Evolutionary conservation across 306 rosid species (phyloP), one percentile per base, ranked within the genome.

Genomic region (Ziziphus jujuba): DNA sequence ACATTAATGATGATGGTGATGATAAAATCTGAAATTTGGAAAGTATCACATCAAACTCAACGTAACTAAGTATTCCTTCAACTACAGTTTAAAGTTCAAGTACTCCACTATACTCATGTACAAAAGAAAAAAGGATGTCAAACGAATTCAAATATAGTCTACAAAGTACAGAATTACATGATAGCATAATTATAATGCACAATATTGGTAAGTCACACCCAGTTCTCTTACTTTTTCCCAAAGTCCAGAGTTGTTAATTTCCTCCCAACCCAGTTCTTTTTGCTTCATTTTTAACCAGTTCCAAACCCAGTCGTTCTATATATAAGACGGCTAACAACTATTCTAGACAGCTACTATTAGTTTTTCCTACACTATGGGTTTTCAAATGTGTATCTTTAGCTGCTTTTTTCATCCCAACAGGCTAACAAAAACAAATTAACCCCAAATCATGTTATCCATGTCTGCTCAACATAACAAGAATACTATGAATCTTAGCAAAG

Each of bases 371-470:
- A 50, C n/a, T 50, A 5, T 47, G 51, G 14, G 13, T 4, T 47
- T 47, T 17, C 51, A 47, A n/a, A 28, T 20, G 10, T 50, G 22
- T 5, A 16, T 16, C 55, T 3, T 2, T 19, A 50, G 24, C 55
- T n/a, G 2, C 55, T 16, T 14, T 7, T 16, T 14, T 7, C 52
- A 67, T 17, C 24, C 63, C 14, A 21, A 19, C 33, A 34, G 15
- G 6, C 51, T 44, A 68, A 48, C 44, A 65, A 58, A n/a, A 33
- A 69, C 34, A 63, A 51, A 56, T 36, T 7, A 1, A 35, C 38
- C 0, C 7, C 14, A 19, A 56, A 53, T 49, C 59, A 20, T 10
- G 44, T 3, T 8, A 12, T 40, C 12, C 45, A 8, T 40, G 45
- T 10, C 10, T 40, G 45, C 4, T 50, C 55, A 50, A 20, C 55